Percentiles rank a stretch among this genome's conserved stretches.
Conservation (phyloP, 495 filamentous ascomycete species). For the Daldinia loculata region DNA sequence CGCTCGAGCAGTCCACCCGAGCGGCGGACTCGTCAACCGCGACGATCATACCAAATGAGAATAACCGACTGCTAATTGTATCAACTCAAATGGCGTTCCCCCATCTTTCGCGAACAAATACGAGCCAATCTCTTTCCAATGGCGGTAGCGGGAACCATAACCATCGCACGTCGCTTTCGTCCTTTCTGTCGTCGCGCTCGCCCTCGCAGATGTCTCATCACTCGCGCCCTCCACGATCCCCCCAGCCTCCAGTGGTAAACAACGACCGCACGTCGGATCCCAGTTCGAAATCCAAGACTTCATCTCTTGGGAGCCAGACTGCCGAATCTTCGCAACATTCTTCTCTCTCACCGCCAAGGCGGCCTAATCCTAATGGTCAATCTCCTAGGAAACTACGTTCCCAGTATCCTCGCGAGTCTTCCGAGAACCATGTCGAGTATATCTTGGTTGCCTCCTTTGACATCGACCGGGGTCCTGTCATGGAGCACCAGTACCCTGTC, state of each 20-base stretch:
- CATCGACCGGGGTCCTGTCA: constrained; percentile 92
- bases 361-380: constrained; percentile 54
- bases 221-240: constrained; percentile 60
- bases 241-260: constrained; percentile 58
- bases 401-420: constrained; percentile 81
- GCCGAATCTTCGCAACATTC: constrained; percentile 61
- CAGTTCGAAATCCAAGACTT: constrained; percentile 64
- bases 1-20: constrained; percentile 26
- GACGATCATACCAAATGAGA: constrained; percentile 38
- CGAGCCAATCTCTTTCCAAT: constrained; percentile 45
- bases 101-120: constrained; percentile 44
- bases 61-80: constrained; percentile 28
- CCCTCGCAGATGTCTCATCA: constrained; percentile 61
- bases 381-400: constrained; percentile 69
- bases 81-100: constrained; percentile 40
- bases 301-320: constrained; percentile 56
- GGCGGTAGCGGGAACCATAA: constrained; percentile 30
- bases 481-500: constrained; percentile 97
- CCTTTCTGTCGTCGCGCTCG: constrained; percentile 65
- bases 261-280: constrained; percentile 61
- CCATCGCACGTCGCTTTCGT: constrained; percentile 61
- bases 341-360: constrained; percentile 58
- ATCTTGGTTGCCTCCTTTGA: constrained; percentile 99
- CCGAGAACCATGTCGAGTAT: constrained; percentile 96
- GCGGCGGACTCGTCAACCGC: constrained; percentile 30